These are phyloP conservation scores for Kluyveromyces aestuarii DNA, from an alignment of 805 yeast species.

Conservation along the genomic window DNA sequence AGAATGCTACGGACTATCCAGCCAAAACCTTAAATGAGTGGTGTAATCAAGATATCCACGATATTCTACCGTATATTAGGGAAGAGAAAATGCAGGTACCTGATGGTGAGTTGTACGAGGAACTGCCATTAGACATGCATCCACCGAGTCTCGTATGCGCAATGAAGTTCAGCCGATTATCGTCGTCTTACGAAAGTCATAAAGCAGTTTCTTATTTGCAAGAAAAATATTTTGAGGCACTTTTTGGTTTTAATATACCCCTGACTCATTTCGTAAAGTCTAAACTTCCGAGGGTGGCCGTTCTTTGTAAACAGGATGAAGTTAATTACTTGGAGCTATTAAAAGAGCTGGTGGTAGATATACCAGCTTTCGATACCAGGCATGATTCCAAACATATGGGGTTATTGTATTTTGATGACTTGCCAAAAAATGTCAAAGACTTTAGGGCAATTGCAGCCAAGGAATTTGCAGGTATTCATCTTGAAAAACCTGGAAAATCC, in stretches of 20 bases:
- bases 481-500: not conserved
- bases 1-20: not conserved
- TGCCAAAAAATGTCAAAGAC: not conserved
- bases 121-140: constrained; percentile 2
- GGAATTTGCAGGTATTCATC: not conserved
- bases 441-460: not conserved
- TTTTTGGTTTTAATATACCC: constrained; percentile 30
- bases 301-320: constrained; percentile 29
- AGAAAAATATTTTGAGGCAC: constrained; percentile 28
- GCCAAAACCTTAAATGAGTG: not conserved
- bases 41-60: constrained; percentile 1
- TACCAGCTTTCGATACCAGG: constrained; percentile 35
- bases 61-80: constrained; percentile 3
- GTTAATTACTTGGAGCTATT: constrained; percentile 20
- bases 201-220: constrained; percentile 21
- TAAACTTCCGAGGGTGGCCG: constrained; percentile 37
- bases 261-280: constrained; percentile 39
- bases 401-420: constrained; percentile 16
- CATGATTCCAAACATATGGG: constrained; percentile 27
- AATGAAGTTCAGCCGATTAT: not conserved
- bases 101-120: constrained; percentile 1
- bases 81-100: constrained; percentile 2
- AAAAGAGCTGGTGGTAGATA: constrained; percentile 25
- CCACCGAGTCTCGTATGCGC: not conserved
- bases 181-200: not conserved